Evolutionary conservation across 2,329 filamentous ascomycete species (phyloP), one percentile per base, ranked within the genome.

Genomic region (Fonsecaea nubica): DNA sequence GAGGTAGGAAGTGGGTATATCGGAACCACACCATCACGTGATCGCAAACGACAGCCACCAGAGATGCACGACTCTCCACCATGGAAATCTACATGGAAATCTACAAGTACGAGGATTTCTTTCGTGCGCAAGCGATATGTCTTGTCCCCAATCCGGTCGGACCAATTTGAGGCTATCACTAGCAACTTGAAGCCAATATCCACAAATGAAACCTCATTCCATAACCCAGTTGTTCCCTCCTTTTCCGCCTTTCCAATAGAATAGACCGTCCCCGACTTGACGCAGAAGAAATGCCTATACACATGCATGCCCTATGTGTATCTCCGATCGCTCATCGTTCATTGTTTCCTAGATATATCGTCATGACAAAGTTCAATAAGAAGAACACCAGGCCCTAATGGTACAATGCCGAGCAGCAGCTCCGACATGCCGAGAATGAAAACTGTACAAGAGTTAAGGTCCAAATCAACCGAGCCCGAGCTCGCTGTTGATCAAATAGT

Each of bases 341-440:
- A 58, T 64, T 68, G 42, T 50, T 62, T 65, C 42, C 48, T 52
- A 66, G 60, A 30, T 70, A 66, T 65, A 62, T 68, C 60, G 63
- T 70, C 68, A 54, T 67, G 40, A 66, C 56, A 63, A 42, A 59
- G 21, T 13, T 32, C 50, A 64, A 63, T 50, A 50, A 55, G 54
- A 52, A 66, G 40, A 66, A 42, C 48, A 38, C 53, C 63, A 48
- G 15, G 48, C 68, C 63, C 68, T 70, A 66, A 45, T 66, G 62
- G 65, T 70, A 70, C 68, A 70, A 64, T 50, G 65, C 62, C 65
- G 61, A 68, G 65, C 68, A 33, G 52, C 63, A 56, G 62, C 65
- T 64, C 62, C 58, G 60, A 66, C 68, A 66, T 68, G 68, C 60
- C 57, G 52, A 68, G 65, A 68, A 70, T 21, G 50, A 63, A 68